Conservation (phyloP, 352 stramenopile species). For the Phytophthora citrophthora region DNA sequence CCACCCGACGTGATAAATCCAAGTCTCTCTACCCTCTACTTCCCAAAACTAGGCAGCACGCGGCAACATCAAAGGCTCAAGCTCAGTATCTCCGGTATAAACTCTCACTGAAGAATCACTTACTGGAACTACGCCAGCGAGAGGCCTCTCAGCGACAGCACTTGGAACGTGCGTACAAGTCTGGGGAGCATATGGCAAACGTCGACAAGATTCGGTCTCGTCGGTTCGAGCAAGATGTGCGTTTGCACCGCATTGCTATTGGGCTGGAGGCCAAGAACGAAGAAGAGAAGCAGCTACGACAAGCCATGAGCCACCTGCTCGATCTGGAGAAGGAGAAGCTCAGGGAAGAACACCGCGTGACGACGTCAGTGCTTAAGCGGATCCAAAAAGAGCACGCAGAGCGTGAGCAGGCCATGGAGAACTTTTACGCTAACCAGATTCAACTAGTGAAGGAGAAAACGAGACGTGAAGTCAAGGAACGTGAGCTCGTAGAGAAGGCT, state of each 20-base stretch:
- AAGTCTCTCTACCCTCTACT: conserved; percentile 56
- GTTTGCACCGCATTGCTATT: conserved; percentile 67
- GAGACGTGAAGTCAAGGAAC: conserved; percentile 61
- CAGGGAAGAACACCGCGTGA: conserved; percentile 65
- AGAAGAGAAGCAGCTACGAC: conserved; percentile 71
- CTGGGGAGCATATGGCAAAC: conserved; percentile 65
- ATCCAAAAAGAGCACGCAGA: conserved; percentile 70
- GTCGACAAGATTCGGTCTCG: conserved; percentile 75
- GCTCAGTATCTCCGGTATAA: conserved; percentile 76
- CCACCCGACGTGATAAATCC: conserved; percentile 2
- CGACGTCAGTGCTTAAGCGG: conserved; percentile 48
- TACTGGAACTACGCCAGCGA: conserved; percentile 67
- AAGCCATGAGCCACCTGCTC: conserved; percentile 71
- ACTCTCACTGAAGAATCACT: conserved; percentile 66
- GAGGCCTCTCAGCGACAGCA: conserved; percentile 67
- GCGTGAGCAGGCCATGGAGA: conserved; percentile 67
- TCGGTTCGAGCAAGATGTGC: conserved; percentile 73
- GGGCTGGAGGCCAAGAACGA: conserved; percentile 66
- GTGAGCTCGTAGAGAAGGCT: conserved; percentile 71
- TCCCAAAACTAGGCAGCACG: conserved; percentile 22
- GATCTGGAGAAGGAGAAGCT: conserved; percentile 73
- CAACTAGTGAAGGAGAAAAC: conserved; percentile 71
- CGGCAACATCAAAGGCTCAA: conserved; percentile 43
- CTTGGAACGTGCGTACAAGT: conserved; percentile 66
- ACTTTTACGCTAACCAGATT: conserved; percentile 77